These are phyloP conservation scores for Haematococcus lacustris DNA, from an alignment of 139 green algal species.

Conservation along the genomic window DNA sequence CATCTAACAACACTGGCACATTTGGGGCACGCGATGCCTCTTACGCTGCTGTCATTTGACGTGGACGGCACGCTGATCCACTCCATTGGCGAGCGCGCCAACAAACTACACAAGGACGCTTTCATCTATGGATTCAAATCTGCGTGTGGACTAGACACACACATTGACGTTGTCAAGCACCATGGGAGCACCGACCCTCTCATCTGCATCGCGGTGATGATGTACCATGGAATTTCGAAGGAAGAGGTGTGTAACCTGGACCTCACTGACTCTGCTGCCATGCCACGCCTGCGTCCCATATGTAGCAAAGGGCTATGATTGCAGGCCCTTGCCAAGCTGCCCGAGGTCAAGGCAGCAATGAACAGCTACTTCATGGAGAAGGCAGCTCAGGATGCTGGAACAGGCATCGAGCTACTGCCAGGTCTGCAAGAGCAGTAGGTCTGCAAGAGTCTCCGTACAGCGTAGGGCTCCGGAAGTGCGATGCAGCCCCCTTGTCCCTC, in stretches of 20 bases:
- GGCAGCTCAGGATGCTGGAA: constrained; percentile 9
- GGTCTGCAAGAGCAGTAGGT: too few relatives aligned
- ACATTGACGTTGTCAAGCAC: constrained; percentile 24
- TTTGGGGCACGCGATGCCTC: too few relatives aligned
- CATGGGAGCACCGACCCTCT: constrained; percentile 35
- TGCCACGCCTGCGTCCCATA: too few relatives aligned
- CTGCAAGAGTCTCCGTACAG: too few relatives aligned
- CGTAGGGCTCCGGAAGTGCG: too few relatives aligned
- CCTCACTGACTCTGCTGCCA: too few relatives aligned
- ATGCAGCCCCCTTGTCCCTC: too few relatives aligned
- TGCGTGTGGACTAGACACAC: too few relatives aligned
- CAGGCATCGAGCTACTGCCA: constrained; percentile 39
- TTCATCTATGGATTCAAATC: constrained; percentile 43
- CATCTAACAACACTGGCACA: too few relatives aligned
- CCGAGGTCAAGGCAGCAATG: constrained; percentile 37
- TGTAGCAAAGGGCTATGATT: too few relatives aligned
- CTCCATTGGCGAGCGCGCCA: constrained; percentile 31
- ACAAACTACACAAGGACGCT: constrained; percentile 53
- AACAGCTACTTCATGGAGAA: constrained; percentile 29
- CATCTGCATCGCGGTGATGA: constrained; percentile 47
- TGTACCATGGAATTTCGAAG: constrained; percentile 42
- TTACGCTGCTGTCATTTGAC: too few relatives aligned
- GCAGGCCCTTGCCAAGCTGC: constrained; percentile 35
- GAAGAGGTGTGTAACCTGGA: constrained; percentile 26
- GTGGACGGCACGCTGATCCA: constrained; percentile 59